These are phyloP conservation scores for Dactylonectria macrodidyma DNA, from an alignment of 2,329 filamentous ascomycete species.

Conservation along the genomic window DNA sequence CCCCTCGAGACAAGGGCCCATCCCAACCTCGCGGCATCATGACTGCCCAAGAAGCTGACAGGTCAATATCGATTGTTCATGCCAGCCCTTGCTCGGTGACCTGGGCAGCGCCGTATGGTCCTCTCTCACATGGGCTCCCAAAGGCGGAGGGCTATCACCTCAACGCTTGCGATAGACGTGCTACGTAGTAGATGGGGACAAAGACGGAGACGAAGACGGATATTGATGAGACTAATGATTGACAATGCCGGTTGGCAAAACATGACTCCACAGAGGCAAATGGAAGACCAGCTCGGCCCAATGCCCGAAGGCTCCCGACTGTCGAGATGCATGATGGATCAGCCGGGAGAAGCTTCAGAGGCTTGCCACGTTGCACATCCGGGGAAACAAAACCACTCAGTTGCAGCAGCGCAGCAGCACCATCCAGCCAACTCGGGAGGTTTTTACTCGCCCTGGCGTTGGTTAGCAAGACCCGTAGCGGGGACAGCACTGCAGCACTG, in stretches of 20 bases:
- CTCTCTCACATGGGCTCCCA: constrained; percentile 9
- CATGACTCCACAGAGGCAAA: constrained; percentile 41
- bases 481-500: background rate
- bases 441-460: constrained; percentile 13
- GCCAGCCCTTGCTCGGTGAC: background rate
- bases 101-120: constrained; percentile 11
- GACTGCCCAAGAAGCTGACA: constrained; percentile 23
- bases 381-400: constrained; percentile 50
- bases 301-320: constrained; percentile 46
- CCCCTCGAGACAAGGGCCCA: constrained; percentile 12
- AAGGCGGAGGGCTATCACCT: constrained; percentile 8
- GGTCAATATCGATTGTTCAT: constrained; percentile 17
- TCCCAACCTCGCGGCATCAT: constrained; percentile 18
- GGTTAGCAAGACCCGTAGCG: constrained; percentile 22
- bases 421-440: constrained; percentile 41
- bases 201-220: background rate
- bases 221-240: constrained; percentile 22
- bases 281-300: constrained; percentile 40
- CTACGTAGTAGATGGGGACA: background rate
- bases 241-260: constrained; percentile 39
- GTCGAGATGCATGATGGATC: constrained; percentile 49
- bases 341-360: constrained; percentile 47
- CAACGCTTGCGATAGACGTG: background rate
- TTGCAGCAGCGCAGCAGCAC: constrained; percentile 38
- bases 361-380: constrained; percentile 55